phyloP scores from a whole-genome alignment of 495 filamentous ascomycete species.

The Penicillium cataractarum region DNA sequence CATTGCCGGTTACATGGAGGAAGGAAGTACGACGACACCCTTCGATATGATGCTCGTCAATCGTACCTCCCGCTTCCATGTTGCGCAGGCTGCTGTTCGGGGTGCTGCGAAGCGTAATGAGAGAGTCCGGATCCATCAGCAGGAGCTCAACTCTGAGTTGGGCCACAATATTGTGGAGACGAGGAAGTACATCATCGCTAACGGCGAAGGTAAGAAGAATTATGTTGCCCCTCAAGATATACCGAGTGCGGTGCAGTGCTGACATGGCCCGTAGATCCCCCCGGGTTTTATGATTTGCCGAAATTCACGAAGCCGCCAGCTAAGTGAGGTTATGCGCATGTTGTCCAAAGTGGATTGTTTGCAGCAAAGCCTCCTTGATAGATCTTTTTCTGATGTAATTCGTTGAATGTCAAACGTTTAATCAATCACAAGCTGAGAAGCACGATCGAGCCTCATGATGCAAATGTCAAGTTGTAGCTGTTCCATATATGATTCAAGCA shows the following conservation, averaged over 20 bases:
- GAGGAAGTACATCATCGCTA: conserved; percentile 57
- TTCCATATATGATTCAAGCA: background rate
- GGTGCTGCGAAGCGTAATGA: conserved; percentile 55
- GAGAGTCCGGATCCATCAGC: conserved; percentile 51
- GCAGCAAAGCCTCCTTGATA: background rate
- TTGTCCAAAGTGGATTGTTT: background rate
- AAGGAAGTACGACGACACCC: conserved; percentile 72
- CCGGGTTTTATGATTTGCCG: conserved; percentile 58
- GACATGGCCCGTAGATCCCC: conserved; percentile 49
- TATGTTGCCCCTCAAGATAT: background rate
- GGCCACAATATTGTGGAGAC: conserved; percentile 53
- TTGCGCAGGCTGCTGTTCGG: conserved; percentile 59
- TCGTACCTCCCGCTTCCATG: conserved; percentile 62
- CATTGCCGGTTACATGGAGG: conserved; percentile 69
- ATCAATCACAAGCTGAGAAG: background rate
- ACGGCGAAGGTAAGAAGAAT: conserved; percentile 54
- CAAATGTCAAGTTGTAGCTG: background rate
- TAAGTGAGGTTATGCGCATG: background rate
- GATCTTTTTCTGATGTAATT: background rate
- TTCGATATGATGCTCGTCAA: conserved; percentile 79
- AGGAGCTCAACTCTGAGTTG: conserved; percentile 52
- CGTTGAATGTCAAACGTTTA: background rate
- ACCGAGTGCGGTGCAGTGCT: background rate
- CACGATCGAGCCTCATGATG: background rate
- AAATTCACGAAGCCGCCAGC: conserved; percentile 37